phyloP scores from a whole-genome alignment of 768 basidiomycete species.

The Exidia glandulosa region DNA sequence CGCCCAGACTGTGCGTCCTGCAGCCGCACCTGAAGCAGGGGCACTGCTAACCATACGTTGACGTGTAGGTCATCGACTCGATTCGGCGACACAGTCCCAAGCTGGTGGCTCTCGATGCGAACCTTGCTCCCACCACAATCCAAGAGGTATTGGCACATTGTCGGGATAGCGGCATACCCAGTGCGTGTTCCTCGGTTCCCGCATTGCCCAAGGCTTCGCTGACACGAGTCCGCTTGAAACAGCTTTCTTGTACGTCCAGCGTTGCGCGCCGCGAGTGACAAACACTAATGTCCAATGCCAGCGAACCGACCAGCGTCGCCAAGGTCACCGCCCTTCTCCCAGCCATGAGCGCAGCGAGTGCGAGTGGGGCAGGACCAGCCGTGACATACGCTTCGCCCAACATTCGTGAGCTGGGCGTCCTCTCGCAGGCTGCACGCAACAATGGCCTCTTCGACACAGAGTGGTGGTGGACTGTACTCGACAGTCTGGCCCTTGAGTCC shows the following conservation, averaged over 20 bases:
- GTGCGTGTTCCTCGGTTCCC: slow-evolving; percentile 29
- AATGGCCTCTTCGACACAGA: slow-evolving; percentile 43
- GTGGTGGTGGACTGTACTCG: slow-evolving; percentile 55
- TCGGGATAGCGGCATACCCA: slow-evolving; percentile 31
- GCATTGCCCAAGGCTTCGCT: neutral
- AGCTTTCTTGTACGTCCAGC: slow-evolving; percentile 64
- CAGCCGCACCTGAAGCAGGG: neutral
- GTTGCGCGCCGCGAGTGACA: neutral
- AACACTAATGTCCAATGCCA: slow-evolving; percentile 19
- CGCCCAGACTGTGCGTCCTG: slow-evolving; percentile 30
- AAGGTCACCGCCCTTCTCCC: slow-evolving; percentile 67
- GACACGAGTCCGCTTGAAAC: slow-evolving; percentile 3
- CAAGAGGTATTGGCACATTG: slow-evolving; percentile 42
- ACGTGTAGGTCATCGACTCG: slow-evolving; percentile 37
- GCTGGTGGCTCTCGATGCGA: slow-evolving; percentile 68
- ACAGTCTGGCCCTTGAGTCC: slow-evolving; percentile 53
- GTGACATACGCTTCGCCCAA: slow-evolving; percentile 80
- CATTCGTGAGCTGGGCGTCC: slow-evolving; percentile 56
- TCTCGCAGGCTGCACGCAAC: slow-evolving; percentile 27
- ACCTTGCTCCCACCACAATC: slow-evolving; percentile 48
- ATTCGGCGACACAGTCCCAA: slow-evolving; percentile 38
- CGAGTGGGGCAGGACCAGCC: slow-evolving; percentile 26
- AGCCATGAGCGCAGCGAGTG: slow-evolving; percentile 29
- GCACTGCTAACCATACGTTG: neutral
- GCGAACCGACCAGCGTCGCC: slow-evolving; percentile 86